phyloP scores from a whole-genome alignment of 306 rosid species.

The Mimosa bimucronata region DNA sequence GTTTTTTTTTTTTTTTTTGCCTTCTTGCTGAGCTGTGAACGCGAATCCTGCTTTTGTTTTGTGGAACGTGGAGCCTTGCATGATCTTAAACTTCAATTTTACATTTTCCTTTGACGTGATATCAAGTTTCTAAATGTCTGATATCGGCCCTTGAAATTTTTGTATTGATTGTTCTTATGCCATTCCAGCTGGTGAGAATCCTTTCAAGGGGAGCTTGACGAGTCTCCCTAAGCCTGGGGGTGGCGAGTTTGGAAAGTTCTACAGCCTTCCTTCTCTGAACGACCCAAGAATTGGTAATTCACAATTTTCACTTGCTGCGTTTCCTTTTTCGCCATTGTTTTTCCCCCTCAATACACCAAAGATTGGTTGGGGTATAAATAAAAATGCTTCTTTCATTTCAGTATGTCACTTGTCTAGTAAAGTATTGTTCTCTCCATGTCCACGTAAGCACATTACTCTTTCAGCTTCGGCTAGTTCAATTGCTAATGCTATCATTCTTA shows the following conservation, averaged over 20 bases:
- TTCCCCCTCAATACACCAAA: background rate
- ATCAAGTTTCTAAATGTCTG: background rate
- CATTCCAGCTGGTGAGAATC: constrained; percentile 76
- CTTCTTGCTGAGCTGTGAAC: background rate
- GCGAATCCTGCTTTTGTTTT: constrained; percentile 19
- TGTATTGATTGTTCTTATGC: constrained; percentile 17
- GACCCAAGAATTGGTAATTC: constrained; percentile 91
- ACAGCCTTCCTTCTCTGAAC: constrained; percentile 89
- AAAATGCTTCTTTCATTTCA: background rate
- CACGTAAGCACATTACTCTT: constrained; percentile 9
- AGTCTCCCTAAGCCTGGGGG: constrained; percentile 96
- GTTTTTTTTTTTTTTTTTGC: too few relatives aligned
- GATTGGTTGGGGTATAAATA: constrained; percentile 14
- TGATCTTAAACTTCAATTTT: background rate
- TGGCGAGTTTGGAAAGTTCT: constrained; percentile 92
- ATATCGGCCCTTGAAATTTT: constrained; percentile 9
- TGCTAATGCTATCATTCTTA: constrained; percentile 29
- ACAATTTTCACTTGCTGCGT: background rate
- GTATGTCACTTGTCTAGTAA: background rate
- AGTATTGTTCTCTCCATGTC: constrained; percentile 7
- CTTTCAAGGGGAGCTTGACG: constrained; percentile 84
- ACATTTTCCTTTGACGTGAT: background rate
- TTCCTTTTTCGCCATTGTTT: background rate
- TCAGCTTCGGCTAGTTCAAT: background rate
- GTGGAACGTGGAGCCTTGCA: background rate